Conservation (phyloP, 345 rosid genomes). For the Kernera saxatilis region DNA sequence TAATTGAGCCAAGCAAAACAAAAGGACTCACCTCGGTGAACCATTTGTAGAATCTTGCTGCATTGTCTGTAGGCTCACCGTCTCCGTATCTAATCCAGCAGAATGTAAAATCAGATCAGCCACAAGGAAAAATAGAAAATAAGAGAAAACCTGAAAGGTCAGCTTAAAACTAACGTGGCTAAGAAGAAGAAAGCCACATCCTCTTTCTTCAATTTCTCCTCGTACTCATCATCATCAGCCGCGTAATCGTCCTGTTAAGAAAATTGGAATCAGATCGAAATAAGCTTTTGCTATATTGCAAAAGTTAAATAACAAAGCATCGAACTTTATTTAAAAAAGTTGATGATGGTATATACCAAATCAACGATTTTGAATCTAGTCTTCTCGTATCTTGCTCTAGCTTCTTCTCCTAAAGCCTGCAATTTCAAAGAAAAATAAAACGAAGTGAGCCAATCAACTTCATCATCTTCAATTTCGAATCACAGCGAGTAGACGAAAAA, state of each 20-base stretch:
- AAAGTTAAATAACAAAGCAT: not conserved
- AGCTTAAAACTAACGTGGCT: slow-evolving; percentile 69
- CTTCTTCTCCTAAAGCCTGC: slow-evolving; percentile 78
- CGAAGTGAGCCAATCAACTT: not conserved
- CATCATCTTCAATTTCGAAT: not conserved
- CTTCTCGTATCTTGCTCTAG: slow-evolving; percentile 76
- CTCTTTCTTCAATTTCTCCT: slow-evolving; percentile 87
- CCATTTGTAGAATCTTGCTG: slow-evolving; percentile 99
- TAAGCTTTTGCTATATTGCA: not conserved
- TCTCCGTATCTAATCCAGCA: slow-evolving; percentile 81
- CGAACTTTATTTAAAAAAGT: not conserved
- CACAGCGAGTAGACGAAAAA: not conserved
- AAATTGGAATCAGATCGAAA: not conserved
- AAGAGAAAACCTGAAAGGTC: not conserved
- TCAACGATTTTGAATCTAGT: slow-evolving; percentile 73
- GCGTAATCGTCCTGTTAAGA: slow-evolving; percentile 82
- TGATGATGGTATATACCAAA: slow-evolving; percentile 44
- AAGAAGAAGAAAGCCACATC: slow-evolving; percentile 71
- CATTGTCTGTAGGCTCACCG: slow-evolving; percentile 99
- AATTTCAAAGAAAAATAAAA: not conserved
- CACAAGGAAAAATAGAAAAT: not conserved
- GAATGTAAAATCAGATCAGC: slow-evolving; percentile 1
- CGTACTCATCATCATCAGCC: slow-evolving; percentile 88
- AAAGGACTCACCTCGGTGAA: slow-evolving; percentile 63
- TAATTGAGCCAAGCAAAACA: not conserved